These are phyloP conservation scores for Suhomyces coccinellae DNA, from an alignment of 1,139 yeast genomes.

Conservation along the genomic window DNA sequence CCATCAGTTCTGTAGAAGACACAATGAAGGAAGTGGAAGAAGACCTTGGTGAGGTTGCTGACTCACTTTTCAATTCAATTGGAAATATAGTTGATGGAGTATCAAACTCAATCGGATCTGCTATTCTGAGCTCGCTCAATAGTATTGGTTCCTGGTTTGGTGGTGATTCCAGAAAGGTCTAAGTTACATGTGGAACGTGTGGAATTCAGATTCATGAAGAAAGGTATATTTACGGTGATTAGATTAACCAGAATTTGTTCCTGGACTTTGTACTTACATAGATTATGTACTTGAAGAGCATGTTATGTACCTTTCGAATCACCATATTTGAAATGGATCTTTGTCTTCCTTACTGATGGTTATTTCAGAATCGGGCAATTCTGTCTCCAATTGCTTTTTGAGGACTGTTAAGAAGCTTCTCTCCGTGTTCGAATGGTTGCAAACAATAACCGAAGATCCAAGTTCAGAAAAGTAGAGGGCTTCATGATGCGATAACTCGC, in stretches of 20 bases:
- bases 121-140: neutral
- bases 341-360: conserved; percentile 50
- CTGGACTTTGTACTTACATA: neutral
- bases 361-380: conserved; percentile 48
- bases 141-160: neutral
- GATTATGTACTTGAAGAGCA: neutral
- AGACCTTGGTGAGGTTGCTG: conserved; percentile 27
- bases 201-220: too few species aligned
- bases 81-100: neutral
- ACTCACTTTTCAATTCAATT: conserved; percentile 5
- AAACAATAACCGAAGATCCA: conserved; percentile 73
- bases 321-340: conserved; percentile 50
- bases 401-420: conserved; percentile 69
- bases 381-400: conserved; percentile 47
- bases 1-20: neutral
- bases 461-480: conserved; percentile 66
- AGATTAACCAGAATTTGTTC: too few species aligned
- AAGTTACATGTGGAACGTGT: neutral
- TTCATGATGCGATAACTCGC: conserved; percentile 94
- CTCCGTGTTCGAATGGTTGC: conserved; percentile 92
- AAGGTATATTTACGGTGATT: too few species aligned
- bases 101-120: neutral
- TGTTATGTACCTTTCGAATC: neutral
- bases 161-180: neutral
- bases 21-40: conserved; percentile 20